These are phyloP conservation scores for Linderina pennispora DNA, from an alignment of 192 early-diverging fungal species.

Conservation along the genomic window DNA sequence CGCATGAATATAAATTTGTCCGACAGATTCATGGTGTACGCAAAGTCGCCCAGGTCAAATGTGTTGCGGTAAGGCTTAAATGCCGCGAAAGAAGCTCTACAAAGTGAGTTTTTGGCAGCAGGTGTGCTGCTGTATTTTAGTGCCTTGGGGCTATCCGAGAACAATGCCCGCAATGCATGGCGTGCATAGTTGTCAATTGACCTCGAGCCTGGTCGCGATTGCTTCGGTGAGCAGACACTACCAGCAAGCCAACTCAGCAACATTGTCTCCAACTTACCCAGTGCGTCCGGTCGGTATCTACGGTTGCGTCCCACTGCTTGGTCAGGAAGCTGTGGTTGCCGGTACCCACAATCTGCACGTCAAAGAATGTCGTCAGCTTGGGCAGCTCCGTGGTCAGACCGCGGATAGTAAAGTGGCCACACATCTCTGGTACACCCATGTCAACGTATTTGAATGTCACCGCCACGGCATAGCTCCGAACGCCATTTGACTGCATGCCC, in stretches of 20 bases:
- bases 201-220: no score
- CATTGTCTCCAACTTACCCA: constrained; percentile 55
- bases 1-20: constrained; percentile 73
- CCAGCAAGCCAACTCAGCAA: not conserved
- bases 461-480: constrained; percentile 33
- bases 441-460: constrained; percentile 53
- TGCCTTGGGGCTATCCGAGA: no score
- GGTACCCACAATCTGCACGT: constrained; percentile 66
- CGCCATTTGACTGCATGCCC: constrained; percentile 42
- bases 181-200: no score
- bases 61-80: constrained; percentile 30
- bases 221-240: no score
- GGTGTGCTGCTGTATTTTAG: no score
- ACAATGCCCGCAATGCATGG: no score
- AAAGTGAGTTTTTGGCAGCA: no score
- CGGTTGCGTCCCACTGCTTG: constrained; percentile 69
- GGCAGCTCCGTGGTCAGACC: constrained; percentile 68
- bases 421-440: constrained; percentile 57
- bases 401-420: constrained; percentile 68
- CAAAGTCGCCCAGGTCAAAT: constrained; percentile 33
- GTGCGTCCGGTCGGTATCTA: constrained; percentile 61
- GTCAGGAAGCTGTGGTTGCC: constrained; percentile 59
- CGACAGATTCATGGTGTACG: constrained; percentile 41
- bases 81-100: constrained; percentile 44
- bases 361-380: constrained; percentile 69